Evolutionary conservation across 2,329 filamentous ascomycete species (phyloP).

Genomic region (Clonostachys rhizophaga): DNA sequence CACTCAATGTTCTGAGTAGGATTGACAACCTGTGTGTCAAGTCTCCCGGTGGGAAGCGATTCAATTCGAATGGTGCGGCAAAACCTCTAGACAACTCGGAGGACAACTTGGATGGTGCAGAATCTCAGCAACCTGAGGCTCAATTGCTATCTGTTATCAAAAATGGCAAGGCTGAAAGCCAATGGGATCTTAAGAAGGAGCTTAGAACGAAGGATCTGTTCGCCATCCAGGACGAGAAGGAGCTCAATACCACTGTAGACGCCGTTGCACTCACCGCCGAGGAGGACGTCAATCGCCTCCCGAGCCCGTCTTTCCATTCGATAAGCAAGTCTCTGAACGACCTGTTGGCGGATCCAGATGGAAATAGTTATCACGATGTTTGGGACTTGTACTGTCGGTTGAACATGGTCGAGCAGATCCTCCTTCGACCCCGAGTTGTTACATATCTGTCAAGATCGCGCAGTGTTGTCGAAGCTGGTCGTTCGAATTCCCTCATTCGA

Average conservation of each 20-base stretch:
- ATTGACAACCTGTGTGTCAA: not conserved
- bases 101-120: not conserved
- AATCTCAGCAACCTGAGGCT: not conserved
- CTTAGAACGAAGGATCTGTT: not conserved
- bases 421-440: constrained; percentile 25
- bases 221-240: not conserved
- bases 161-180: not conserved
- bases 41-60: not conserved
- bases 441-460: constrained; percentile 35
- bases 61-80: not conserved
- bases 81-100: not conserved
- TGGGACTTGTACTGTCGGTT: constrained; percentile 38
- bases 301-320: not conserved
- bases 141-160: too few species aligned
- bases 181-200: not conserved
- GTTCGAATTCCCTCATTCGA: constrained; percentile 38
- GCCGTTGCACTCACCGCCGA: not conserved
- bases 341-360: constrained; percentile 14
- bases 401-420: constrained; percentile 17
- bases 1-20: too few species aligned
- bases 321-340: constrained; percentile 2
- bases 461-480: constrained; percentile 35
- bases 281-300: not conserved
- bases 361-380: constrained; percentile 27
- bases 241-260: not conserved